Evolutionary conservation across 1,284 basidiomycete genomes (phyloP), one percentile per base, ranked within the genome.

Genomic region (Malassezia brasiliensis): DNA sequence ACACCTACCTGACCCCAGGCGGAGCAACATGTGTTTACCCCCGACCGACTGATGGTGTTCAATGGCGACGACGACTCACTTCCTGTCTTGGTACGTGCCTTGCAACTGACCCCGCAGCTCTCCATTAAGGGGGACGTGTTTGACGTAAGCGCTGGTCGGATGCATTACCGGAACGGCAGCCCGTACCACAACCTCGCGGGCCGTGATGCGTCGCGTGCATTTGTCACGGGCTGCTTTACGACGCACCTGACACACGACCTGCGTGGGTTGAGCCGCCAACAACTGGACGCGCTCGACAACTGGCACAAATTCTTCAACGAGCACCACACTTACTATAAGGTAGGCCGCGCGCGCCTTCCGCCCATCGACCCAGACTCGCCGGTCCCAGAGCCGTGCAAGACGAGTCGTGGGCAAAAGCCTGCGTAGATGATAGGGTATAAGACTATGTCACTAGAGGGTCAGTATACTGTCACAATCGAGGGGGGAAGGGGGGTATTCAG

Each of bases 51-150:
- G 34, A 77, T 82, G 22, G 77, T 80, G 59, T 90, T 82, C 75
- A 86, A 93, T 74, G 93, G 93, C 5, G 28, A 31, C 8, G 36
- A 41, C 22, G 46, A 45, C 4, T 15, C 37, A 5, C 45, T 25
- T 15, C 48, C 52, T 12, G 41, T 50, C n/a, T 20, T 50, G 25
- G 52, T 54, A 37, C 20, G 52, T 53, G 10, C 1, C 1, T 15
- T 19, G 17, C 14, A 20, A 34, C 42, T 45, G 42, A 45, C 42
- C 10, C 3, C 19, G 20, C 31, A 54, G 54, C 53, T 69, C 22
- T 56, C 64, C 20, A 86, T 96, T 69, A 86, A 90, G 70, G 88
- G 89, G 17, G 84, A 87, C 52, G 90, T 98, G 2, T 96, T 85
- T 77, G 91, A 98, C 71, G 93, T 98, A 39, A 83, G 83, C 34